Evolutionary conservation across 2,329 filamentous ascomycete species (phyloP).

Genomic region (Aspergillus unguis): DNA sequence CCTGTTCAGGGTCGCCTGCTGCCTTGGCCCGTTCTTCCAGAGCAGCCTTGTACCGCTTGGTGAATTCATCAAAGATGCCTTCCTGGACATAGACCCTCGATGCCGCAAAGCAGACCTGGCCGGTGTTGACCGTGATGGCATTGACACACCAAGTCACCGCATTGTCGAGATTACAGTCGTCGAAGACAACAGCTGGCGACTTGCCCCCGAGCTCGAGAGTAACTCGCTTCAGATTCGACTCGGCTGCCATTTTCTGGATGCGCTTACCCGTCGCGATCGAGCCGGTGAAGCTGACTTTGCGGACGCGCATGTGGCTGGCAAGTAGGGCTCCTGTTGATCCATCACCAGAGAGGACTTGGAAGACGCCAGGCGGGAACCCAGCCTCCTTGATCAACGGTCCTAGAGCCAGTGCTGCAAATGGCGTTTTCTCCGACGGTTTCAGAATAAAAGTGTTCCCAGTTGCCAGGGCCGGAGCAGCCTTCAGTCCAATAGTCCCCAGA

Average conservation of each 20-base stretch:
- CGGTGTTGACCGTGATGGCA: conserved; percentile 30
- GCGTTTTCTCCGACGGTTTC: conserved; percentile 63
- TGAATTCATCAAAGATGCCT: conserved; percentile 13
- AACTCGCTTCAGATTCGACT: conserved; percentile 34
- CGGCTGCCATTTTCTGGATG: conserved; percentile 28
- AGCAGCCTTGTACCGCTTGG: conserved; percentile 5
- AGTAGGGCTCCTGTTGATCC: conserved; percentile 51
- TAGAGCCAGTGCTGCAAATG: conserved; percentile 49
- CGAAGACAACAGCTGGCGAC: conserved; percentile 33
- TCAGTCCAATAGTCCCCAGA: conserved; percentile 1
- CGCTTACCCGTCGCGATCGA: conserved; percentile 27
- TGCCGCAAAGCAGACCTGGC: conserved; percentile 32
- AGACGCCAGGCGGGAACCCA: conserved; percentile 55
- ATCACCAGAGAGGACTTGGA: conserved; percentile 60
- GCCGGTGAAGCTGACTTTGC: conserved; percentile 37
- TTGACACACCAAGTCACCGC: conserved; percentile 29
- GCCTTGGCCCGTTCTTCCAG: neutral
- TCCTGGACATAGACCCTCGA: conserved; percentile 35
- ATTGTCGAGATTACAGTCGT: conserved; percentile 33
- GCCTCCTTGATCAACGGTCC: conserved; percentile 48
- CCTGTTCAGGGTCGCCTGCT: neutral
- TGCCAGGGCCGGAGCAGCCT: conserved; percentile 34
- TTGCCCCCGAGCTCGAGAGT: conserved; percentile 37
- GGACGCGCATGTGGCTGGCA: conserved; percentile 28
- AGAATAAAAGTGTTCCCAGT: conserved; percentile 67